These are phyloP conservation scores for Starmerella apis DNA, from an alignment of 805 yeast species.

Conservation along the genomic window DNA sequence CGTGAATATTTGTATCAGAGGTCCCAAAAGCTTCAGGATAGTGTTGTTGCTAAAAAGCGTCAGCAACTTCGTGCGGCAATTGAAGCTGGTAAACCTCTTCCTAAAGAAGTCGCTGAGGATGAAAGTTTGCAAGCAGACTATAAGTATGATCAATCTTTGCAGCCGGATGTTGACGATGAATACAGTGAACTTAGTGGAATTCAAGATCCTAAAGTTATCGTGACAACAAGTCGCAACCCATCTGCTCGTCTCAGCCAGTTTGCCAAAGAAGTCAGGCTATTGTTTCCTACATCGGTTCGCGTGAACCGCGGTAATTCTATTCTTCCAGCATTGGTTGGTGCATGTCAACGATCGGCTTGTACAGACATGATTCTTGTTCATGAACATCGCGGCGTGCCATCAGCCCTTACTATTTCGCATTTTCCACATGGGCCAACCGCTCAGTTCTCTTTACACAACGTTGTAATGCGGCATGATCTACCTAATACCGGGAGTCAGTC, in stretches of 20 bases:
- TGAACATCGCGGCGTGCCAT: constrained; percentile 98
- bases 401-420: constrained; percentile 82
- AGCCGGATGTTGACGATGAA: constrained; percentile 70
- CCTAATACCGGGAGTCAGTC: constrained; percentile 75
- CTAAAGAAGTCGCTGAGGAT: constrained; percentile 87
- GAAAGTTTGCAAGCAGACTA: constrained; percentile 66
- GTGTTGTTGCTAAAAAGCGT: constrained; percentile 72
- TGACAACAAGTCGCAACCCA: constrained; percentile 91
- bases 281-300: constrained; percentile 83
- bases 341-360: constrained; percentile 70
- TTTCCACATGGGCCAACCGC: constrained; percentile 98
- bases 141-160: constrained; percentile 73
- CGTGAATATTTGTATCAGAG: constrained; percentile 85
- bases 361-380: constrained; percentile 80
- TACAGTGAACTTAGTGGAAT: constrained; percentile 79
- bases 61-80: constrained; percentile 77
- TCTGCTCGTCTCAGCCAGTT: constrained; percentile 76
- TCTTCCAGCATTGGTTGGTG: constrained; percentile 70
- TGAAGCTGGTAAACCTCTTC: constrained; percentile 81
- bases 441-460: constrained; percentile 87
- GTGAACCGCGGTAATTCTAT: constrained; percentile 89
- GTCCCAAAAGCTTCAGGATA: constrained; percentile 82
- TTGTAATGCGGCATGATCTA: constrained; percentile 86
- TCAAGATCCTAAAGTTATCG: constrained; percentile 78
- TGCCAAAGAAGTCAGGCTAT: constrained; percentile 77